These are phyloP conservation scores for Basidioascus undulatus DNA, from an alignment of 768 basidiomycete genomes.

Conservation along the genomic window DNA sequence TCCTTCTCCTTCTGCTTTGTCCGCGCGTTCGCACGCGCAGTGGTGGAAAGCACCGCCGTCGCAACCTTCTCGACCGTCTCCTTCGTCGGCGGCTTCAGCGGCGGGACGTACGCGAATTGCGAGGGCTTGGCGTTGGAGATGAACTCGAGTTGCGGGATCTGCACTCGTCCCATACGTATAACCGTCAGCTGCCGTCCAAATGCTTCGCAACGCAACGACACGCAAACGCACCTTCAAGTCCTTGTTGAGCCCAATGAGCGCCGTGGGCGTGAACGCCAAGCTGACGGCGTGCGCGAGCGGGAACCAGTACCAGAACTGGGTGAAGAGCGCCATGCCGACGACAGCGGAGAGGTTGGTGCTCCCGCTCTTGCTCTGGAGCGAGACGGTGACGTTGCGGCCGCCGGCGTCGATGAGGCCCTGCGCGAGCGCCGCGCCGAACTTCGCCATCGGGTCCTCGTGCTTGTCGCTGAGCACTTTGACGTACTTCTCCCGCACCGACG, in stretches of 20 bases:
- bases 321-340: slow-evolving; percentile 93
- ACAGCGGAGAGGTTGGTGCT: slow-evolving; percentile 81
- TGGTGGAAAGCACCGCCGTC: slow-evolving; percentile 85
- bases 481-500: slow-evolving; percentile 59
- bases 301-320: slow-evolving; percentile 99
- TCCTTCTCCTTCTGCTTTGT: slow-evolving; percentile 45
- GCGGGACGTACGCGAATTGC: slow-evolving; percentile 71
- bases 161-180: no score
- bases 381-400: slow-evolving; percentile 86
- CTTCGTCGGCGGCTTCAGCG: slow-evolving; percentile 71
- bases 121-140: slow-evolving; percentile 73
- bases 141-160: slow-evolving; percentile 88
- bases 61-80: slow-evolving; percentile 78
- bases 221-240: slow-evolving; percentile 42
- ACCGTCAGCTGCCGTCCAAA: no score
- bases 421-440: slow-evolving; percentile 84
- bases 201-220: no score
- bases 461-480: slow-evolving; percentile 79
- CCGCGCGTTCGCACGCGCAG: slow-evolving; percentile 85
- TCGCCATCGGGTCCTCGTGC: slow-evolving; percentile 96
- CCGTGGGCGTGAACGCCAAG: slow-evolving; percentile 83
- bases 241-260: slow-evolving; percentile 70
- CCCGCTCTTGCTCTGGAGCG: slow-evolving; percentile 74
- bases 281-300: slow-evolving; percentile 82
- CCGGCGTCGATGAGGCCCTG: slow-evolving; percentile 97